Evolutionary conservation across 495 filamentous ascomycete species (phyloP), one percentile per base, ranked within the genome.

Genomic region (Paragyromitra xinjiangensis): DNA sequence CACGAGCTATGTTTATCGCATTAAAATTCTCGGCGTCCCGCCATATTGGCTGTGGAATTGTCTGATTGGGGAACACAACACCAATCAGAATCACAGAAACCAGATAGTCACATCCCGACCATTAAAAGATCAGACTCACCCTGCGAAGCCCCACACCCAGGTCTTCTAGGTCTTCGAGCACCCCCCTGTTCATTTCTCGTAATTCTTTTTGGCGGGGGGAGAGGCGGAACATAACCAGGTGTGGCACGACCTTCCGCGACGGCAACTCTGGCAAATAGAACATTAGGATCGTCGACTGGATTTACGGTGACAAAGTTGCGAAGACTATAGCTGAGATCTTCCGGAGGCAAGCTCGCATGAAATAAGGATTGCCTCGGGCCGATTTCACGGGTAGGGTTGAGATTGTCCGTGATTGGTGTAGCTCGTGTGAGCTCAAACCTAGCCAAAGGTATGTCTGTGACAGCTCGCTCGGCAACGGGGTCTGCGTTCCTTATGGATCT

Each of bases 201-300:
- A 8, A 24, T 14, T 42, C n/a, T 19, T 4, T 37, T 40, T 9
- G 34, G 6, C 12, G 14, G 34, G 19, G 19, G 55, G 24, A 29
- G 24, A 0, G 9, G 19, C 7, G 55, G 37, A 9, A 51, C 6
- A 22, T 29, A 22, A 7, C n/a, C 50, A 24, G 66, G 11, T 1
- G 50, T 19, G 12, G 37, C 19, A 26, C 19, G 37, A 34, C 55
- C 24, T 37, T 29, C 37, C 3, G 22, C 37, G 16, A 50, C 14
- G 45, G 42, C 42, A 8, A 34, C 63, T 51, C 68, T 71, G 39
- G 68, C 56, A 26, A 50, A 63, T 4, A 71, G 12, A 14, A 37
- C 56, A 39, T 51, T 63, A 5, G 68, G 40, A 40, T 71, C 68
- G 11, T 71, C 68, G 4, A 16, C 56, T n/a, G 56, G 56, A 42